These are phyloP conservation scores for Saccharomyces hybrid DNA, from an alignment of 1,139 yeast species.

Conservation along the genomic window DNA sequence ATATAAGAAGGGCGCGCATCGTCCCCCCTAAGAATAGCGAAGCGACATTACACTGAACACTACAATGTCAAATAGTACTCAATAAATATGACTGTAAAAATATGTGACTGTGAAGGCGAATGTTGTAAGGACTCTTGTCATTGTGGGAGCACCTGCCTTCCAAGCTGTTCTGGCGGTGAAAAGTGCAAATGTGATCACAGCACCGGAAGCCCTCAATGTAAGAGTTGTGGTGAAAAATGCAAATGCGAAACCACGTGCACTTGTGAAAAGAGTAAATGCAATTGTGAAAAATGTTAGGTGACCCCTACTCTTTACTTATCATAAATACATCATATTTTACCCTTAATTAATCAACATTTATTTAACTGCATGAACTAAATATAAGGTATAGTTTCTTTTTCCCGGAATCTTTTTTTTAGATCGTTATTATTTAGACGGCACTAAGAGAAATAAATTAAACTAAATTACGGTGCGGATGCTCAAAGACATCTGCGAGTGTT, in stretches of 20 bases:
- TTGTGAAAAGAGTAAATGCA: not conserved
- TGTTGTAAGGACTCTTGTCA: not conserved
- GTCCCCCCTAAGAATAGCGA: not conserved
- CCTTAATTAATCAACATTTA: not conserved
- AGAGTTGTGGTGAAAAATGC: not conserved
- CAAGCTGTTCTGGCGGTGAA: not conserved
- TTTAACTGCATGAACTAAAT: not conserved
- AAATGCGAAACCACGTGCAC: not conserved
- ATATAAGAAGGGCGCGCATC: not conserved
- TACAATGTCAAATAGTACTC: not conserved
- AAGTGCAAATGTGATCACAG: not conserved
- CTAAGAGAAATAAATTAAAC: not conserved
- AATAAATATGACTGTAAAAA: not conserved
- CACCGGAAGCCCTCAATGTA: not conserved
- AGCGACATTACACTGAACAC: not conserved
- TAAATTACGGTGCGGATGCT: not conserved
- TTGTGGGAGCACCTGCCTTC: not conserved
- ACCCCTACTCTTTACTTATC: not conserved
- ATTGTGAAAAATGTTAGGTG: not conserved
- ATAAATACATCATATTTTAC: not conserved
- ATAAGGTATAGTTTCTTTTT: not conserved
- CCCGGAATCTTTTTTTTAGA: not conserved
- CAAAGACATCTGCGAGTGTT: not conserved
- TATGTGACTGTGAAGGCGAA: not conserved
- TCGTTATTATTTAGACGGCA: not conserved